Conservation (phyloP, 306 rosid species). For the Albizia julibrissin region DNA sequence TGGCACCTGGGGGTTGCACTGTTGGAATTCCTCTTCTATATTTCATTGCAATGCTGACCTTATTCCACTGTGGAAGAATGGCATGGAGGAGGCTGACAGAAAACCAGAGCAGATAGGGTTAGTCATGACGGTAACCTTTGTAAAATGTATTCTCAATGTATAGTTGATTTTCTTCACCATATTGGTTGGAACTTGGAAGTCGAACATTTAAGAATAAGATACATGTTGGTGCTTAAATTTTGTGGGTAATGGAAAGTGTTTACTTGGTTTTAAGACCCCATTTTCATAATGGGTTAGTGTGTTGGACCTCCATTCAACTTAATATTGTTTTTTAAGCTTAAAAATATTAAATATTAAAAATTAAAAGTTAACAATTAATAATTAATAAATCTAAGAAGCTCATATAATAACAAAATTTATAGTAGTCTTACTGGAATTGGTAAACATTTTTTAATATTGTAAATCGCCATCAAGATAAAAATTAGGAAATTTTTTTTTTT, state of each 20-base stretch:
- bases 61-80: conserved; percentile 78
- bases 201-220: not conserved
- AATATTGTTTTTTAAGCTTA: conserved; percentile 10
- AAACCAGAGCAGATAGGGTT: conserved; percentile 44
- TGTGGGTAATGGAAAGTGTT: conserved; percentile 3
- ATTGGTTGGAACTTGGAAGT: not conserved
- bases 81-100: conserved; percentile 84
- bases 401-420: not conserved
- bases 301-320: conserved; percentile 9
- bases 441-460: not conserved
- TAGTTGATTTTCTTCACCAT: conserved; percentile 16
- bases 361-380: no score
- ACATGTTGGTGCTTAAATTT: conserved; percentile 15
- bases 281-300: conserved; percentile 15
- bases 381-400: no score
- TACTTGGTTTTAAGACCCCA: not conserved
- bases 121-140: conserved; percentile 34
- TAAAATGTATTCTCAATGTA: conserved; percentile 13
- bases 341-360: no score
- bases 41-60: conserved; percentile 52
- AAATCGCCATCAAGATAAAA: not conserved
- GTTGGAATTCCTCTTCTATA: conserved; percentile 83
- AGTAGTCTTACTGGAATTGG: not conserved
- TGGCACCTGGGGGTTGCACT: conserved; percentile 83
- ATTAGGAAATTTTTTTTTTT: not conserved